phyloP scores from a whole-genome alignment of 495 filamentous ascomycete species.

The Staphylotrichum tortipilum region DNA sequence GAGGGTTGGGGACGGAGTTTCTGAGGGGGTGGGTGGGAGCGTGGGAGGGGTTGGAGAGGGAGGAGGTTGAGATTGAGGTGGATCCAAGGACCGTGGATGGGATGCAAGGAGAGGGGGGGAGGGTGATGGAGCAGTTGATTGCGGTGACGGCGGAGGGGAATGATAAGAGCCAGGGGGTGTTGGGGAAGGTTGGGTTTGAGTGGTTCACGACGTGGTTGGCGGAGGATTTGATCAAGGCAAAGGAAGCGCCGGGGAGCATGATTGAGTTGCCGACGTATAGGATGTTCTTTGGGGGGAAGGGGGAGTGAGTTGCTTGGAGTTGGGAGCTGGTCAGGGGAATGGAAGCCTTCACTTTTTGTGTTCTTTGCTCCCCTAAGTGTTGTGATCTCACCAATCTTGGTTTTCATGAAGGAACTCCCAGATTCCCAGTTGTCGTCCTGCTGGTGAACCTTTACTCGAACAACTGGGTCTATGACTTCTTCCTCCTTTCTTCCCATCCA shows the following conservation, averaged over 20 bases:
- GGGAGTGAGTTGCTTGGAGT: neutral
- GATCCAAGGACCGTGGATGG: constrained; percentile 15
- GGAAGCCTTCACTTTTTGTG: too few relatives aligned
- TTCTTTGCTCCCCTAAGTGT: too few relatives aligned
- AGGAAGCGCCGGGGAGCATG: neutral
- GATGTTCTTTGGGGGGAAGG: constrained; percentile 9
- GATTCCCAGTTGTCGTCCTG: too few relatives aligned
- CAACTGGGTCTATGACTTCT: too few relatives aligned
- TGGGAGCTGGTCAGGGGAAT: too few relatives aligned
- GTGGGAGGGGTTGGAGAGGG: constrained; percentile 34
- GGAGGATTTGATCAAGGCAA: constrained; percentile 12
- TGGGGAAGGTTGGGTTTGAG: constrained; percentile 35
- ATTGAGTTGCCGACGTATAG: constrained; percentile 17
- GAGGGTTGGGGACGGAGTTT: constrained; percentile 40
- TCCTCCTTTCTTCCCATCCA: too few relatives aligned
- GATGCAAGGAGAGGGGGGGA: constrained; percentile 8
- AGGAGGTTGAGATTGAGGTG: constrained; percentile 22
- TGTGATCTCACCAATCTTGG: too few relatives aligned
- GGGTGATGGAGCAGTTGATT: constrained; percentile 18
- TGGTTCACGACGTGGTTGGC: constrained; percentile 16
- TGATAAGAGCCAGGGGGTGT: constrained; percentile 26
- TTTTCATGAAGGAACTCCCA: too few relatives aligned
- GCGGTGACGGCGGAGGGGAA: constrained; percentile 30
- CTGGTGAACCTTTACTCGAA: too few relatives aligned
- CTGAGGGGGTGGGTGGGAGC: constrained; percentile 27